phyloP scores from a whole-genome alignment of 345 rosid genomes.

The Gossypium australe region DNA sequence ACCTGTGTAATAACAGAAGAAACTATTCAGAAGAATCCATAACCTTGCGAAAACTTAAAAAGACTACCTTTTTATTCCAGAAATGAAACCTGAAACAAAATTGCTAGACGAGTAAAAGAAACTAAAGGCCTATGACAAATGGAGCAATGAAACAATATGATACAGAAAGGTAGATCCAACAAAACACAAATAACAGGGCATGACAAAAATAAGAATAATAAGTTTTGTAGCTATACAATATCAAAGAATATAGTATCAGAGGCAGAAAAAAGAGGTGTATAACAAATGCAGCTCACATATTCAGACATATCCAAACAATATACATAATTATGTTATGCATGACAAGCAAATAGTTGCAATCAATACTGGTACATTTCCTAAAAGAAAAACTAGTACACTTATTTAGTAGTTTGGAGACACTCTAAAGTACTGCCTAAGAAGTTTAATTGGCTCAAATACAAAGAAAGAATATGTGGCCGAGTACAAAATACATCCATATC shows the following conservation, averaged over 20 bases:
- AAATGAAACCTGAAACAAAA: not conserved
- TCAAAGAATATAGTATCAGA: not conserved
- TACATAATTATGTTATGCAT: not conserved
- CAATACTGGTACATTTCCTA: not conserved
- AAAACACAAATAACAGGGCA: not conserved
- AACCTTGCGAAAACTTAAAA: not conserved
- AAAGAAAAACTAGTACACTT: not conserved
- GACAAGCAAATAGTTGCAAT: not conserved
- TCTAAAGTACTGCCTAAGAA: not conserved
- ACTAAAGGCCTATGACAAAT: no score
- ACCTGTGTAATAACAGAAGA: conserved; percentile 41
- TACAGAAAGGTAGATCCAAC: not conserved
- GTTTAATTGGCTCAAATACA: not conserved
- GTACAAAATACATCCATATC: not conserved
- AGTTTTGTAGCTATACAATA: not conserved
- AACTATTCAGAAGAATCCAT: conserved; percentile 12
- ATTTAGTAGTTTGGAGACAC: not conserved
- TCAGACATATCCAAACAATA: not conserved
- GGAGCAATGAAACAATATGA: no score
- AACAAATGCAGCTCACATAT: not conserved
- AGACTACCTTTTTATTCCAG: not conserved
- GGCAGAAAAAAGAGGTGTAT: not conserved
- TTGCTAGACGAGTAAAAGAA: conserved; percentile 1
- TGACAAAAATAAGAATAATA: no score
- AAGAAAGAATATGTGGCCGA: not conserved